Percentiles rank a stretch among this genome's conserved stretches.
Evolutionary conservation across 2,329 filamentous ascomycete genomes (phyloP).

Genomic region (Rachicladosporium sp.): DNA sequence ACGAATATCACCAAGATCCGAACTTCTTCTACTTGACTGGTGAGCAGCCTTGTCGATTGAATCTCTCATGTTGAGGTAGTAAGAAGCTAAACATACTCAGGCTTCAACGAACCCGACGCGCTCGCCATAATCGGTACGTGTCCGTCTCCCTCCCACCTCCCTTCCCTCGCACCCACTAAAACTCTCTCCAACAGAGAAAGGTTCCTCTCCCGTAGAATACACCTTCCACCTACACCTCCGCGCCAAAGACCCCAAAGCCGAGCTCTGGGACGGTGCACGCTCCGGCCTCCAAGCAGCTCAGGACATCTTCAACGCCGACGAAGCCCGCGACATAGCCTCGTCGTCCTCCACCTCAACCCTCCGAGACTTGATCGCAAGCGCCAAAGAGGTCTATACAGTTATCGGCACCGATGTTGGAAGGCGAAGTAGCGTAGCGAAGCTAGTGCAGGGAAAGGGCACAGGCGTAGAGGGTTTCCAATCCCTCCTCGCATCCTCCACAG

Average conservation of each 20-base stretch:
- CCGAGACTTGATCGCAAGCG: conserved; percentile 52
- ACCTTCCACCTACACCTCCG: conserved; percentile 79
- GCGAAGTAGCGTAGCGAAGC: conserved; percentile 40
- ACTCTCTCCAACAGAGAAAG: conserved; percentile 15
- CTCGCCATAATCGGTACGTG: conserved; percentile 61
- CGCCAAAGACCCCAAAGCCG: conserved; percentile 67
- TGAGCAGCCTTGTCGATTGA: conserved; percentile 16
- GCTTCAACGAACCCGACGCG: conserved; percentile 84
- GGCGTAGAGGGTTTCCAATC: conserved; percentile 32
- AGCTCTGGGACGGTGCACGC: conserved; percentile 90
- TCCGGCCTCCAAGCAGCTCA: conserved; percentile 77
- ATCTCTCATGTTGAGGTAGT: no score
- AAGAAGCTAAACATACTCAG: conserved; percentile 26
- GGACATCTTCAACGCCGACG: conserved; percentile 93
- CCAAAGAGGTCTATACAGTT: conserved; percentile 66
- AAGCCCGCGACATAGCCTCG: conserved; percentile 57
- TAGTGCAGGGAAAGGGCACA: conserved; percentile 36
- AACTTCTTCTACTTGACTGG: conserved; percentile 91
- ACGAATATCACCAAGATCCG: conserved; percentile 86
- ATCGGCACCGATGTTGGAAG: conserved; percentile 34
- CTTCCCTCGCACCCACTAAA: neutral
- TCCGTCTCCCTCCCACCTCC: neutral
- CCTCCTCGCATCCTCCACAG: conserved; percentile 35
- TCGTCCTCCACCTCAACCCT: conserved; percentile 44
- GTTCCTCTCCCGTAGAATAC: conserved; percentile 35